Conservation (phyloP, 495 filamentous ascomycete genomes). For the Lophium mytilinum region DNA sequence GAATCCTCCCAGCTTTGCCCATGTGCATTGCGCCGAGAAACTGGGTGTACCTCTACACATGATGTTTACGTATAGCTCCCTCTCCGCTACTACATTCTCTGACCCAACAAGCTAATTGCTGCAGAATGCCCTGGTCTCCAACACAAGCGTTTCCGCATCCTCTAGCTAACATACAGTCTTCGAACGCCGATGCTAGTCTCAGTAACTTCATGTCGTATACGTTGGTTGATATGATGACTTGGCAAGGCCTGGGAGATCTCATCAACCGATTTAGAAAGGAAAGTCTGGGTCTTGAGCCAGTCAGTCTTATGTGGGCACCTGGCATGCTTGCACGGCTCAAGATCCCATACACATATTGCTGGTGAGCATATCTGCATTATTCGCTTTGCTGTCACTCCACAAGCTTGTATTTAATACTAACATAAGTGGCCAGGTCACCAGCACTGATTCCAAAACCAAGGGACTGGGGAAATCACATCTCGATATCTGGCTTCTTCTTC, state of each 20-base stretch:
- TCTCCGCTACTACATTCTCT: background rate
- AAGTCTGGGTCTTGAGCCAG: constrained; percentile 45
- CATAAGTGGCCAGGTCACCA: constrained; percentile 40
- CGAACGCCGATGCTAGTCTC: constrained; percentile 36
- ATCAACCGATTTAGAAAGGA: constrained; percentile 49
- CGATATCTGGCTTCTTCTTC: constrained; percentile 58
- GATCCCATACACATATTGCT: constrained; percentile 57
- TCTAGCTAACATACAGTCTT: constrained; percentile 45
- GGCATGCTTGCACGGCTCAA: constrained; percentile 37
- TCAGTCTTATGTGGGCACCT: constrained; percentile 44
- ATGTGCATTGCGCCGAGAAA: constrained; percentile 56
- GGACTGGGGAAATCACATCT: constrained; percentile 54
- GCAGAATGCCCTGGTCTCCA: constrained; percentile 48
- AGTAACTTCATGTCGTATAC: constrained; percentile 54
- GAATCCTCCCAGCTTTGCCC: constrained; percentile 59
- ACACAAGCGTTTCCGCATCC: constrained; percentile 51
- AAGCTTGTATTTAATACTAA: background rate
- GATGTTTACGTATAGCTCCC: constrained; percentile 47
- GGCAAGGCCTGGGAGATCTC: constrained; percentile 58
- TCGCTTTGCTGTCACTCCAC: background rate
- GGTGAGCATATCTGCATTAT: constrained; percentile 26
- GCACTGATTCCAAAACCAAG: constrained; percentile 52
- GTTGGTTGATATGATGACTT: constrained; percentile 57
- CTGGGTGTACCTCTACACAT: constrained; percentile 55
- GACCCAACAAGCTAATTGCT: background rate